Base-by-base conservation (phyloP, 1,139 yeast genomes). In the Sugiyamaella sp. region DNA sequence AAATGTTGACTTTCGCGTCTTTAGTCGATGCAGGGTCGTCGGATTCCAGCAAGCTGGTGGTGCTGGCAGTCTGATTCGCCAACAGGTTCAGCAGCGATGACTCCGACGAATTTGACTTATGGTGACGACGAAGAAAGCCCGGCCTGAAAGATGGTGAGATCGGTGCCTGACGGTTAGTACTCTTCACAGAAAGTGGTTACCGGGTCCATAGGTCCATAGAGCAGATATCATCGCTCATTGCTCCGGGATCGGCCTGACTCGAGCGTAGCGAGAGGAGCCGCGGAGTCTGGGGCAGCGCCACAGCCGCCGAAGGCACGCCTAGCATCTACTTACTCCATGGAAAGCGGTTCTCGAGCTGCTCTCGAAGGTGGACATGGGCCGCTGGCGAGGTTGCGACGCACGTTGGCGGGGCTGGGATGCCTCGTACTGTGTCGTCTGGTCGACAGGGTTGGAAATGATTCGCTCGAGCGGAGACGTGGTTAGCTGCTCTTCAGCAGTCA, bases 71-170 rank as follows among this genome's bases (percentile, higher is more conserved):
- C 8, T 45, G 49, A 3, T n/a, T n/a, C n/a, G 49, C 5, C 16
- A 43, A 33, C 19, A 38, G 8, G 22, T 29, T 39, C 10, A 29
- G 27, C 12, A 46, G 49, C 14, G 56, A 49, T 4, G 82, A 76
- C 49, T 81, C 87, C 0, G 81, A 80, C 0, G 87, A 80, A 49
- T 77, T 78, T 12, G 84, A 75, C 57, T 83, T 76, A 45, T 80
- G 75, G 60, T 81, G 86, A 56, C 81, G 79, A 57, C 86, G 74
- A 68, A 84, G 83, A 54, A 85, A 76, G 33, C 79, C 77, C 1
- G 77, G 67, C 1, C 63, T 49, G 16, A 74, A 64, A 0, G 78
- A 70, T 3, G 80, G 78, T 1, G 82, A 72, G 6, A 75, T 66
- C 2, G 81, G 74, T 1, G 73, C 65, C 20, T 39, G 46, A 22